Percentiles rank a stretch among this genome's conserved stretches.
Conservation (phyloP, 495 filamentous ascomycete species). For the Tuber indicum region DNA sequence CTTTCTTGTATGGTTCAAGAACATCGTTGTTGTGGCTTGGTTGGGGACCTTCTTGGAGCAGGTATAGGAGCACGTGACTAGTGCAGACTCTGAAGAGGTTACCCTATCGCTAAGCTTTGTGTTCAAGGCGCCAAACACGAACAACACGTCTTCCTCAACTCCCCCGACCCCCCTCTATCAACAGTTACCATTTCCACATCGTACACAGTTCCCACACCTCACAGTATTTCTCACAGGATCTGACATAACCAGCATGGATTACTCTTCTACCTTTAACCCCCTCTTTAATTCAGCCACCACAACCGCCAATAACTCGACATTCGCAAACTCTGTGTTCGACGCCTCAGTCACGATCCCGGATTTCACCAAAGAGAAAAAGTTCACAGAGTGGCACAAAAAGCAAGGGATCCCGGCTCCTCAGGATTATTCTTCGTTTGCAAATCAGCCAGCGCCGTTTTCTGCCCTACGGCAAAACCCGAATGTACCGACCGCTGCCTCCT, state of each 20-base stretch:
- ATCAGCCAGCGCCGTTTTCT: slow-evolving; percentile 37
- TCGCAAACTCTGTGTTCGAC: slow-evolving; percentile 16
- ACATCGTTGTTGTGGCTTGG: neutral
- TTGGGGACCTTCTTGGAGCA: neutral
- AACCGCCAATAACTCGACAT: slow-evolving; percentile 18
- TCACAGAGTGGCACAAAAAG: slow-evolving; percentile 38
- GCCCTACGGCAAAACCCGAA: slow-evolving; percentile 33
- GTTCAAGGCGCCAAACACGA: neutral
- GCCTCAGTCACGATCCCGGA: slow-evolving; percentile 19
- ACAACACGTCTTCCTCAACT: neutral
- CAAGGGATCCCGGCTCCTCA: slow-evolving; percentile 39
- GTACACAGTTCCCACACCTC: neutral
- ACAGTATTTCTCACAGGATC: neutral
- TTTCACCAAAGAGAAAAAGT: slow-evolving; percentile 36
- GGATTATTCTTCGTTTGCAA: slow-evolving; percentile 34
- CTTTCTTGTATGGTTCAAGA: neutral
- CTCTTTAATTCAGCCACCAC: slow-evolving; percentile 19
- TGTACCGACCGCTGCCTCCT: slow-evolving; percentile 37
- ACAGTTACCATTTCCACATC: neutral
- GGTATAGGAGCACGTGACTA: too few relatives aligned
- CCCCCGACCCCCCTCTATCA: neutral
- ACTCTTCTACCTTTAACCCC: slow-evolving; percentile 31
- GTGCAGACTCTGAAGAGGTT: neutral
- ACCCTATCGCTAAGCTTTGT: neutral
- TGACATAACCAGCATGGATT: slow-evolving; percentile 27